A percentile compares a stretch with the other conserved stretches of the same genome.
Evolutionary conservation across 2,329 filamentous ascomycete species (phyloP).

Genomic region (Fusarium sp.): DNA sequence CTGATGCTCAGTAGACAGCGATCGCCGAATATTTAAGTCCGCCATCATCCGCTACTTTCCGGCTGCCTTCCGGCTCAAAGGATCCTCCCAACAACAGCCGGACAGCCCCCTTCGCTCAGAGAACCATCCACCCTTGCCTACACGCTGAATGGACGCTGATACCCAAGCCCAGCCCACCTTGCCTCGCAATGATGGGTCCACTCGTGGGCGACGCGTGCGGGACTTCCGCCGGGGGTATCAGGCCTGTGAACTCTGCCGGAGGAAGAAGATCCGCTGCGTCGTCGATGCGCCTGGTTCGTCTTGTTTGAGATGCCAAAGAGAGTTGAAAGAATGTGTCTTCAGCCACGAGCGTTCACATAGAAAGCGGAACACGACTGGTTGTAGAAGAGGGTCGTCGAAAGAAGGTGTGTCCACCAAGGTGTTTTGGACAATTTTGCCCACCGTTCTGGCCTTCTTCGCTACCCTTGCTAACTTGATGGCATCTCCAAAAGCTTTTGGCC

Average conservation of each 20-base stretch:
- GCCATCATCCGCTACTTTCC: constrained; percentile 27
- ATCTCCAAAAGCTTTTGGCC: no score
- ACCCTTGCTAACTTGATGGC: no score
- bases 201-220: constrained; percentile 22
- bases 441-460: no score
- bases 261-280: constrained; percentile 36
- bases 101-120: background rate
- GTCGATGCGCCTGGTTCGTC: constrained; percentile 19
- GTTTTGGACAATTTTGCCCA: background rate
- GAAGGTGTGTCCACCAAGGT: background rate
- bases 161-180: background rate
- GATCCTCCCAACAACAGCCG: background rate
- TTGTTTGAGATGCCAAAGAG: constrained; percentile 33
- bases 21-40: constrained; percentile 15
- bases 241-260: constrained; percentile 36
- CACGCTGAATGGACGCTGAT: background rate
- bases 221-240: constrained; percentile 37
- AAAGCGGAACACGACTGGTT: background rate
- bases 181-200: background rate
- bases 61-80: background rate
- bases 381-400: background rate
- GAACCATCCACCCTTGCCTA: background rate
- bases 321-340: constrained; percentile 26
- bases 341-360: constrained; percentile 24
- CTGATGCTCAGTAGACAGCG: constrained; percentile 1